Conservation (phyloP, 345 rosid genomes). For the Ceriops zippeliana region DNA sequence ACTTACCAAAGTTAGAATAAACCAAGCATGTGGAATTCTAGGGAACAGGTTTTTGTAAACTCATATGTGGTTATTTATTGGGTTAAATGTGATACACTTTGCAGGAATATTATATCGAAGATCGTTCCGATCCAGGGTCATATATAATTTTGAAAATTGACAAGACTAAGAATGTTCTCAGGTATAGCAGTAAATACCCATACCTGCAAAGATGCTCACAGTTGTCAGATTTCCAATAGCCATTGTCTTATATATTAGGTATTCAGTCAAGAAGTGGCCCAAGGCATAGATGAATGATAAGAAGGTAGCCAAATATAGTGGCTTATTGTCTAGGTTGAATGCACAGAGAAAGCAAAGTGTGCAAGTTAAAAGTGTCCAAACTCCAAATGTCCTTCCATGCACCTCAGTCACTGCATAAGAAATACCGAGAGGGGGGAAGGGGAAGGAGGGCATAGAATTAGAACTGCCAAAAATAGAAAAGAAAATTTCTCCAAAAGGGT, state of each 20-base stretch:
- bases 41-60: too few relatives aligned
- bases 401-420: conserved; percentile 78
- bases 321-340: conserved; percentile 73
- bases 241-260: conserved; percentile 74
- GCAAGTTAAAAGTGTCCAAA: conserved; percentile 94
- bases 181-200: not conserved
- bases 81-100: too few relatives aligned
- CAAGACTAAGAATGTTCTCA: not conserved
- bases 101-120: not conserved
- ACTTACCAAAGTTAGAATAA: too few relatives aligned
- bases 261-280: conserved; percentile 81
- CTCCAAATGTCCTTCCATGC: conserved; percentile 95
- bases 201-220: conserved; percentile 85
- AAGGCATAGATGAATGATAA: conserved; percentile 82
- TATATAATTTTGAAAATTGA: not conserved
- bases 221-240: conserved; percentile 66
- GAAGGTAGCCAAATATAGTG: conserved; percentile 74
- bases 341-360: conserved; percentile 94
- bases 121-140: not conserved
- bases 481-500: not conserved
- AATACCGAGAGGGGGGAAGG: not conserved
- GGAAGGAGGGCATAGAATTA: not conserved
- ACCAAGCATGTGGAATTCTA: too few relatives aligned
- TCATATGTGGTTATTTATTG: too few relatives aligned
- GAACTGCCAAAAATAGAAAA: not conserved